Evolutionary conservation across 2,329 filamentous ascomycete species (phyloP).

Genomic region (Aspergillus chevalieri): DNA sequence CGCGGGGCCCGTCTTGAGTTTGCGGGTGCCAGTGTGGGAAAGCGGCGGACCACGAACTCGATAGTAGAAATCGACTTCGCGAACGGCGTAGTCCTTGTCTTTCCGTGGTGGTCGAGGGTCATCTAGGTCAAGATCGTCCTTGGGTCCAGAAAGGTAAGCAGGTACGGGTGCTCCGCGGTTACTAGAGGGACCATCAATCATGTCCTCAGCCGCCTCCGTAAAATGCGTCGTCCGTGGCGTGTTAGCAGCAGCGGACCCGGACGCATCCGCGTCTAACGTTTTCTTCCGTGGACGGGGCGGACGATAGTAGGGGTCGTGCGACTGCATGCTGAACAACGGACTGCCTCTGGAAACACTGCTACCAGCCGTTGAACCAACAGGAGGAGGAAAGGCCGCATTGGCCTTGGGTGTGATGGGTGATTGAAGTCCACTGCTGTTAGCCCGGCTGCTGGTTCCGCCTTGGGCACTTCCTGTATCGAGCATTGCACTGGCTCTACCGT

Average conservation of each 20-base stretch:
- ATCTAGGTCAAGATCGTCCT: slow-evolving; percentile 51
- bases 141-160: slow-evolving; percentile 48
- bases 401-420: slow-evolving; percentile 70
- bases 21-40: slow-evolving; percentile 72
- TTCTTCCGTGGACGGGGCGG: slow-evolving; percentile 68
- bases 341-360: slow-evolving; percentile 37
- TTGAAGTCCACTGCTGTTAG: slow-evolving; percentile 57
- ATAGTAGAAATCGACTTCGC: slow-evolving; percentile 97
- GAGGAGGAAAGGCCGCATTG: slow-evolving; percentile 62
- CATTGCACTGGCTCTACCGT: slow-evolving; percentile 45
- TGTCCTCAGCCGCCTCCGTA: background rate
- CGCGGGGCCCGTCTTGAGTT: slow-evolving; percentile 85
- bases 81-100: slow-evolving; percentile 86
- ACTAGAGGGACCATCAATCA: slow-evolving; percentile 31
- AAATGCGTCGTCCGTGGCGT: background rate
- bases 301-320: slow-evolving; percentile 79
- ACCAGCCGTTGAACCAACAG: slow-evolving; percentile 43
- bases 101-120: slow-evolving; percentile 53
- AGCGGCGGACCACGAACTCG: slow-evolving; percentile 82
- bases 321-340: slow-evolving; percentile 42
- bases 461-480: slow-evolving; percentile 49
- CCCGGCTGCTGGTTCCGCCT: slow-evolving; percentile 45
- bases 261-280: slow-evolving; percentile 51
- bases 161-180: slow-evolving; percentile 43
- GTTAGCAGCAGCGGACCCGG: slow-evolving; percentile 38